Conservation (phyloP, 2,329 filamentous ascomycete genomes). For the Lasiodiplodia hormozganensis region DNA sequence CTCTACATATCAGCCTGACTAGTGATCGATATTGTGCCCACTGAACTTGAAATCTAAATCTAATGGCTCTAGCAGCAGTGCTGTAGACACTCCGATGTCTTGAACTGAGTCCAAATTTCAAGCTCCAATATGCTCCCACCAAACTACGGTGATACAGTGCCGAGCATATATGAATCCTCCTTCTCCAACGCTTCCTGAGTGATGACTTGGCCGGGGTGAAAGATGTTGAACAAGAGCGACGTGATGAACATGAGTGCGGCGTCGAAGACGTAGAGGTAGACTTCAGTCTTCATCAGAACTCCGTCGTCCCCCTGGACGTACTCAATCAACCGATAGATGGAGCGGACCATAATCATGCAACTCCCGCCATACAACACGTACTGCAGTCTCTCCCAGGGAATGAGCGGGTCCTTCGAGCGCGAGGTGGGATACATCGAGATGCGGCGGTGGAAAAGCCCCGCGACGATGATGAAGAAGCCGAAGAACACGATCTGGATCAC, state of each 20-base stretch:
- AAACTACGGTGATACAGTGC: not conserved
- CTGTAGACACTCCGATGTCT: no score
- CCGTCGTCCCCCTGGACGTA: conserved; percentile 55
- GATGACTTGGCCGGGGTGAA: conserved; percentile 44
- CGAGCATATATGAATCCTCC: not conserved
- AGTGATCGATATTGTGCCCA: no score
- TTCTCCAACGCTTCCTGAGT: not conserved
- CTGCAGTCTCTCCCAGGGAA: conserved; percentile 46
- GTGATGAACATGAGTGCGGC: conserved; percentile 53
- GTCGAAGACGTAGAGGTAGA: conserved; percentile 57
- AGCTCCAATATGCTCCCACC: no score
- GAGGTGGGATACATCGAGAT: not conserved
- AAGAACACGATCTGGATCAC: conserved; percentile 44
- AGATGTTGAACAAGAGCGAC: conserved; percentile 48
- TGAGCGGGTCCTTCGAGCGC: not conserved
- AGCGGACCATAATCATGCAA: conserved; percentile 56
- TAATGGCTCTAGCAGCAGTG: no score
- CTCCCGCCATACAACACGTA: conserved; percentile 52
- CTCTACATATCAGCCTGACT: no score
- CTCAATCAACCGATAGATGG: conserved; percentile 57
- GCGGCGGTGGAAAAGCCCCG: conserved; percentile 39
- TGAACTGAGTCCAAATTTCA: no score
- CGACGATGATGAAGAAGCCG: conserved; percentile 39
- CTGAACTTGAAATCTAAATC: no score
- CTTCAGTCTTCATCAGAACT: conserved; percentile 53